Percentiles rank a stretch among this genome's conserved stretches.
Conservation (phyloP, 2,329 filamentous ascomycete species). For the Pseudogymnoascus sp. region DNA sequence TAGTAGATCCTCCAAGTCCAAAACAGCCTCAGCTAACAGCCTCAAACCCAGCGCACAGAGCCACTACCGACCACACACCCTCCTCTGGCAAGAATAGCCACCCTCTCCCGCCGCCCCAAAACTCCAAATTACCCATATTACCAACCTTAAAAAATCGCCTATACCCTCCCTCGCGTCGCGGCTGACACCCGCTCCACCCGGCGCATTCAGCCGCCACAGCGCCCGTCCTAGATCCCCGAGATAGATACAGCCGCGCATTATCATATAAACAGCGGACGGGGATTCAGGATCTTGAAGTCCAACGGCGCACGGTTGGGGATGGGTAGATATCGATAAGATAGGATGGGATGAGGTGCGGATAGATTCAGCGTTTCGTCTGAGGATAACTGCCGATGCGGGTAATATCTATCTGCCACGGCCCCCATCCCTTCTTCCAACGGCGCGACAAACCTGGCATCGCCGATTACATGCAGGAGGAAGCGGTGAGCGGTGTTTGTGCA, state of each 20-base stretch:
- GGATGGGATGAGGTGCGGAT: neutral
- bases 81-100: neutral
- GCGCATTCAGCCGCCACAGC: conserved; percentile 3
- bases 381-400: neutral
- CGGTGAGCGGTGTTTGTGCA: neutral
- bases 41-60: neutral
- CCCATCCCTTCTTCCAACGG: neutral
- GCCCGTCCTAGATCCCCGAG: neutral
- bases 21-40: neutral
- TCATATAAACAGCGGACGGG: neutral
- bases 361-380: neutral
- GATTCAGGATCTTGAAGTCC: neutral
- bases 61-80: neutral
- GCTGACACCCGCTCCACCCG: neutral
- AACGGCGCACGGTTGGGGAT: neutral
- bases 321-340: neutral
- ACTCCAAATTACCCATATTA: neutral
- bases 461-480: neutral
- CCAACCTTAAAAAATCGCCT: neutral
- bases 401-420: neutral
- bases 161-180: neutral
- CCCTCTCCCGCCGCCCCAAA: neutral
- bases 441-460: neutral
- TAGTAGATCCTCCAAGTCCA: neutral
- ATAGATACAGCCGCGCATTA: neutral